Evolutionary conservation across 2,329 filamentous ascomycete genomes (phyloP), one percentile per base, ranked within the genome.

Genomic region (Coniochaeta sp.): DNA sequence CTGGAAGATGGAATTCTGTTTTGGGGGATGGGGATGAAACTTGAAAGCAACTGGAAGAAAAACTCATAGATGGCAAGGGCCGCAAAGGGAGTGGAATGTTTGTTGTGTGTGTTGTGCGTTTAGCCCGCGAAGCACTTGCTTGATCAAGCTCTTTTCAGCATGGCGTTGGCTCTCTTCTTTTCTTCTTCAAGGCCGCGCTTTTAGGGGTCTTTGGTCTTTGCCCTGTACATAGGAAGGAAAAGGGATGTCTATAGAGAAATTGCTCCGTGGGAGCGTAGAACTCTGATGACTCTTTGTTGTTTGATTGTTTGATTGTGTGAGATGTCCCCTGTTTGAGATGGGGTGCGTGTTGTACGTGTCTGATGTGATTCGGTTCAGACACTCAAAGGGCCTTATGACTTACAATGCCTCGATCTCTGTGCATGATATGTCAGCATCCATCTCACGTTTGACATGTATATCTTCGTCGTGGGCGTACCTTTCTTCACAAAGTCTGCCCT

Each of bases 391-490:
- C n/a, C n/a, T n/a, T 42, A 16, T 26, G 2, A 79, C 89, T 81
- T 77, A 96, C 89, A 97, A 67, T 16, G 91, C 86, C 71, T 96
- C 91, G 55, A 97, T 89, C 68, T 96, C 92, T 94, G 58, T 8
- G 30, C 4, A 20, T 8, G 20, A 12, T 14, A 8, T 48, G 50
- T 54, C 27, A 57, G 49, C 14, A 8, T 14, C 10, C 10, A n/a
- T n/a, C n/a, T n/a, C n/a, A n/a, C n/a, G n/a, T 31, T 50, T 42
- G 33, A 4, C n/a, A 24, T 13, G 12, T 7, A 3, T 14, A n/a
- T 24, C n/a, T n/a, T n/a, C n/a, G n/a, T n/a, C n/a, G 10, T 14
- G 6, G 18, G 10, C 22, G 22, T 63, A 90, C 90, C 90, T 77
- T 95, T 96, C 70, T 89, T 95, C 4, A 97, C 90, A 68, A 87